Evolutionary conservation across 2,329 filamentous ascomycete species (phyloP), one percentile per base, ranked within the genome.

Genomic region (Madurella fahalii): DNA sequence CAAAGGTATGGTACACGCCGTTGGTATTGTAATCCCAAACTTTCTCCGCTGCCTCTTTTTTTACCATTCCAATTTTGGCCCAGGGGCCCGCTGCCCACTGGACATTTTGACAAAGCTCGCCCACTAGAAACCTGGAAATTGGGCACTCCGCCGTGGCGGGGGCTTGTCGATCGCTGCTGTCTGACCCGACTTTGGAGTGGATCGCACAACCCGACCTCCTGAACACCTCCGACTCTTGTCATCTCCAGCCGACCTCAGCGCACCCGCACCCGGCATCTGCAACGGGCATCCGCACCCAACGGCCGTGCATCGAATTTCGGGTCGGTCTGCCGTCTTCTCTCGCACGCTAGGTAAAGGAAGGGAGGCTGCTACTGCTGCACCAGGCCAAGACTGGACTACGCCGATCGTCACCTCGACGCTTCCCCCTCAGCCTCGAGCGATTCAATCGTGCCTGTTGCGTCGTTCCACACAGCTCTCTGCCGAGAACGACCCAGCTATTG

Each of bases 161-260:
- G 61, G 61, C 60, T 62, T 61, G 65, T 62, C 64, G 66, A 67
- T 68, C 65, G 59, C 63, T 66, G 58, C 59, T 64, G 58, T 57
- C 50, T 55, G 58, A 48, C 58, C 60, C 30, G 45, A 50, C 51
- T 47, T 37, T 53, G 46, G 45, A 52, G 58, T 58, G 51, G 52
- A 58, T 49, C 52, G 46, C 56, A 48, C 56, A 60, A 52, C 56
- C 56, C 48, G 57, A 58, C 53, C 58, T 62, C 54, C 60, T 56
- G 58, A 60, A 45, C 54, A 50, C 50, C 48, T 57, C 42, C 54
- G 18, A 45, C 48, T 52, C 39, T 48, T 47, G 58, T 56, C 55
- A 54, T 52, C 55, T 51, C 32, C 44, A 45, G 50, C 50, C 45
- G 47, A 34, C 50, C 40, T 42, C 39, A 17, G 51, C 41, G 43